Evolutionary conservation across 345 rosid genomes (phyloP), one percentile per base, ranked within the genome.

Genomic region (Pugionium cornutum): DNA sequence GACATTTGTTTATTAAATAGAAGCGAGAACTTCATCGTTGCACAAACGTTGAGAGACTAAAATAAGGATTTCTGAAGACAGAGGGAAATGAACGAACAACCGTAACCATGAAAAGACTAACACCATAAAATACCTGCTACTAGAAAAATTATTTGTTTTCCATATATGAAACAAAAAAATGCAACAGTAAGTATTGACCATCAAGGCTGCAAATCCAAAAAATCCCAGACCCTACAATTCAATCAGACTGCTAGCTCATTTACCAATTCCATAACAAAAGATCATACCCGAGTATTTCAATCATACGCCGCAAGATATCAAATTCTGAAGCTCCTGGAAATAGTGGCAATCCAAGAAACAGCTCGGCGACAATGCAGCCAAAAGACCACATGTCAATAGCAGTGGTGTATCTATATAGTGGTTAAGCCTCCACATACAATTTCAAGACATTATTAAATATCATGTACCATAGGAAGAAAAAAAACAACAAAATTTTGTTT

Each of bases 301-400:
- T 69, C 97, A 94, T 94, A 79, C 99, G 82, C 74, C 84, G 82
- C 75, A 91, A 79, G 49, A 94, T 89, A 82, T 91, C 97, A 78
- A 91, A 91, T 75, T 94, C 99, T 70, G 99, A 94, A 70, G 92
- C 96, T 78, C 99, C 99, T 45, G 99, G 97, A 76, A 94, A 94
- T 44, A 94, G 81, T 4, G 99, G 99, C 81, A 91, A 77, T 67
- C 99, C 99, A 64, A 94, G 86, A 81, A 88, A 94, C 66, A 94
- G 78, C 75, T 94, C 99, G n/a, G 99, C 99, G 2, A 94, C 99
- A 73, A 94, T 88, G 86, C 99, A 94, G 45, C 99, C 99, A 67
- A 90, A 85, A 76, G 99, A 94, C 99, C 97, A 94, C 99, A 94
- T 94, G 79, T 94, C 99, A 59, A 91, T 91, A 72, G 92, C 88